phyloP scores from a whole-genome alignment of 202 grass and related monocot species.

The Zizania palustris region DNA sequence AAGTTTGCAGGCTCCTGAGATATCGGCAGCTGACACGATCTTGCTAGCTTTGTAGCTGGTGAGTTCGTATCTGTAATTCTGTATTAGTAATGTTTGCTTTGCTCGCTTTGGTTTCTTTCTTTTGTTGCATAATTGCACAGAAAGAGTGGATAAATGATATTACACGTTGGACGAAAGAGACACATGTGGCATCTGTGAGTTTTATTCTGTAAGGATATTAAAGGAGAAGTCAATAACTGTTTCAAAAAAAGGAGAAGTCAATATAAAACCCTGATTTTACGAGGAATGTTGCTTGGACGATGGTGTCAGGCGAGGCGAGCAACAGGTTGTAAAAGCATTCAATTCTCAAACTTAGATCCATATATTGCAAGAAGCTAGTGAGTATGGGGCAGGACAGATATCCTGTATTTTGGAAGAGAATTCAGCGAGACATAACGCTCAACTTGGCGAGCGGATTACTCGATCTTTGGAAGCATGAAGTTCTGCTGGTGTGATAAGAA shows the following conservation, averaged over 20 bases:
- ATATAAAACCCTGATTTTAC: too few relatives aligned
- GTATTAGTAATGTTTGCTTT: background rate
- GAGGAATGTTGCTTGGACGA: too few relatives aligned
- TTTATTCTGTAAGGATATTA: background rate
- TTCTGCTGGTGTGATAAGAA: constrained; percentile 56
- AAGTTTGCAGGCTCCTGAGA: background rate
- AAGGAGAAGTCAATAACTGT: too few relatives aligned
- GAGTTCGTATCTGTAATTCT: background rate
- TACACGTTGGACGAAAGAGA: background rate
- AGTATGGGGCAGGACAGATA: constrained; percentile 55
- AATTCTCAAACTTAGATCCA: too few relatives aligned
- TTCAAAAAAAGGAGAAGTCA: too few relatives aligned
- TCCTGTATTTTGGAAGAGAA: constrained; percentile 61
- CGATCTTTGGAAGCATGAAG: constrained; percentile 66
- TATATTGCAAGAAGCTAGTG: constrained; percentile 43
- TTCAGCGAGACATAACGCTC: constrained; percentile 37
- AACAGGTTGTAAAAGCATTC: too few relatives aligned
- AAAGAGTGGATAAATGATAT: background rate
- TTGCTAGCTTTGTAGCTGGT: background rate
- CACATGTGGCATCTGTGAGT: background rate
- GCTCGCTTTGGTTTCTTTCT: background rate
- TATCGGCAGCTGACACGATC: background rate
- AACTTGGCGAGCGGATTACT: constrained; percentile 63
- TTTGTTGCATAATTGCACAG: background rate
- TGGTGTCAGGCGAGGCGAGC: too few relatives aligned